phyloP scores from a whole-genome alignment of 345 rosid genomes.

The Ailanthus altissimus region DNA sequence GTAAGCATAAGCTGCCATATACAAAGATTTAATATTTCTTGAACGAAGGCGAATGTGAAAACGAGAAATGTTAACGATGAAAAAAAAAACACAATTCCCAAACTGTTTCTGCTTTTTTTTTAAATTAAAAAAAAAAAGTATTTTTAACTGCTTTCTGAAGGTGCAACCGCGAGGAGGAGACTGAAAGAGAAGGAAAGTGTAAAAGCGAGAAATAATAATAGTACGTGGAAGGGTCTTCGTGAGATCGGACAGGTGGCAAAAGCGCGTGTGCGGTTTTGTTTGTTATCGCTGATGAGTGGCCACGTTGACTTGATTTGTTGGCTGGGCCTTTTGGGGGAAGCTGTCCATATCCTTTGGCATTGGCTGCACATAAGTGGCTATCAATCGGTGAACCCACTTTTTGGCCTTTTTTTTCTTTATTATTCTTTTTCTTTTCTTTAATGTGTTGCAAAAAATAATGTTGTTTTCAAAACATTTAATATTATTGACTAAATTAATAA shows the following conservation, averaged over 20 bases:
- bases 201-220: neutral
- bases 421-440: too few relatives aligned
- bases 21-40: neutral
- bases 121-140: too few relatives aligned
- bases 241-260: constrained; percentile 16
- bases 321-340: neutral
- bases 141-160: too few relatives aligned
- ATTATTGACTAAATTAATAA: too few relatives aligned
- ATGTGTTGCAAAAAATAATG: too few relatives aligned
- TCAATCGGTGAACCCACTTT: too few relatives aligned
- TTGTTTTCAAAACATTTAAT: too few relatives aligned
- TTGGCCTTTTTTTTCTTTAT: too few relatives aligned
- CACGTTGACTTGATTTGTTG: neutral
- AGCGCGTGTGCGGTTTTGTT: neutral
- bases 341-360: neutral
- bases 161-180: neutral
- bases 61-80: neutral
- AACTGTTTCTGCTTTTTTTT: neutral
- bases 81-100: neutral
- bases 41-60: neutral
- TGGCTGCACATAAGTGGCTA: neutral
- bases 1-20: constrained; percentile 30
- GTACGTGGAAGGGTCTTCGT: neutral
- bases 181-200: neutral
- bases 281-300: neutral